phyloP scores from a whole-genome alignment of 1,284 basidiomycete genomes.

The Mycosarcoma maydis region DNA sequence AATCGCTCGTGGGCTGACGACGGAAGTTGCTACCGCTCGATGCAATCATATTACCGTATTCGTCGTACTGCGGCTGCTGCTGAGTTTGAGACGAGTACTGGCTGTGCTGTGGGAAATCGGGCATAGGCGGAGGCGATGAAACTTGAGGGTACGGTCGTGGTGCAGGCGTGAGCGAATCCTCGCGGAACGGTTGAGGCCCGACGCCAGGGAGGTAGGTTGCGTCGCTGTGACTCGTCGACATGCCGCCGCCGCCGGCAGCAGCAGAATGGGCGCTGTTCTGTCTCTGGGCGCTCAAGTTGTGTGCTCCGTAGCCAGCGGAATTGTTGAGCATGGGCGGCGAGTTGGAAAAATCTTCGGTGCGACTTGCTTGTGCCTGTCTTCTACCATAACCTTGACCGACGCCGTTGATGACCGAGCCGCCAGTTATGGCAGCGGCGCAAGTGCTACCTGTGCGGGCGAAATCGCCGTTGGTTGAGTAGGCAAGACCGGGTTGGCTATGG shows the following conservation, averaged over 20 bases:
- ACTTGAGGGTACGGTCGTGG: constrained; percentile 36
- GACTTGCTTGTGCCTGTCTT: constrained; percentile 27
- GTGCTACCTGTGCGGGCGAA: constrained; percentile 20
- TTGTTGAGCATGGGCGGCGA: constrained; percentile 45
- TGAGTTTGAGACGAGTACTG: constrained; percentile 16
- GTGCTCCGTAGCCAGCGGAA: constrained; percentile 46
- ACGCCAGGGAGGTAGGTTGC: constrained; percentile 45
- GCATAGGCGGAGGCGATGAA: constrained; percentile 29
- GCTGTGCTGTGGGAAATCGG: constrained; percentile 14
- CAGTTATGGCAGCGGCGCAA: constrained; percentile 13
- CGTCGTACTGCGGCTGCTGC: constrained; percentile 26
- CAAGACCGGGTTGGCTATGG: constrained; percentile 33
- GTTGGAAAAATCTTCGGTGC: constrained; percentile 24
- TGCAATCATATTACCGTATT: constrained; percentile 30
- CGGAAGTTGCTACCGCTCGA: constrained; percentile 24
- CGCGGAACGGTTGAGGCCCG: constrained; percentile 56
- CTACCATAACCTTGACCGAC: constrained; percentile 54
- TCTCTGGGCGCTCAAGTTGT: constrained; percentile 18
- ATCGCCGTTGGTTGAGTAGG: constrained; percentile 39
- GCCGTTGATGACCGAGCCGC: constrained; percentile 45
- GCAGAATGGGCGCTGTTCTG: constrained; percentile 24
- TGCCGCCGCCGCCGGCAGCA: constrained; percentile 2
- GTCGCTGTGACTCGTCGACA: constrained; percentile 22
- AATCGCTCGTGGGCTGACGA: constrained; percentile 41
- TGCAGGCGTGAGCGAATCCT: constrained; percentile 30